Conservation (phyloP, 495 filamentous ascomycete species). For the Neurospora tetrasperma region DNA sequence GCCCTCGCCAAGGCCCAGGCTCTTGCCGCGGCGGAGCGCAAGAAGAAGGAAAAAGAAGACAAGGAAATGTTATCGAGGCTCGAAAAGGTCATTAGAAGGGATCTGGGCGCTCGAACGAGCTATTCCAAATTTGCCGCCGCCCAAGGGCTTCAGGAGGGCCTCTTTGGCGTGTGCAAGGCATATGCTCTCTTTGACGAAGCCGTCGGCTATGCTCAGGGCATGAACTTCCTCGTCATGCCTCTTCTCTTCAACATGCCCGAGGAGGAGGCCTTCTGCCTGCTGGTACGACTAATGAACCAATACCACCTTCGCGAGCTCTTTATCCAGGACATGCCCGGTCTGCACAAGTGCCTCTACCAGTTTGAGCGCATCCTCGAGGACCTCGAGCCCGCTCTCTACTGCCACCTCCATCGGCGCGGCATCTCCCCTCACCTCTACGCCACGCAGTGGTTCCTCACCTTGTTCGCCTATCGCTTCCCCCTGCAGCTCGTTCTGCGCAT, state of each 20-base stretch:
- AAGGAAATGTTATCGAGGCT: conserved; percentile 61
- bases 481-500: conserved; percentile 92
- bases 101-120: conserved; percentile 86
- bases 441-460: conserved; percentile 96
- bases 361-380: conserved; percentile 95
- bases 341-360: conserved; percentile 87
- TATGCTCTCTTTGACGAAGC: conserved; percentile 92
- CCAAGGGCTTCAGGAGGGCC: conserved; percentile 82
- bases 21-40: conserved; percentile 51
- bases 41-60: conserved; percentile 69
- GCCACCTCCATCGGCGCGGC: conserved; percentile 79
- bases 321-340: conserved; percentile 88
- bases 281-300: conserved; percentile 93
- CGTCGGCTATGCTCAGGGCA: conserved; percentile 95
- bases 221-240: conserved; percentile 99
- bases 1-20: conserved; percentile 55
- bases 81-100: conserved; percentile 82
- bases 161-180: conserved; percentile 94
- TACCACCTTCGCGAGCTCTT: conserved; percentile 91
- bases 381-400: conserved; percentile 85
- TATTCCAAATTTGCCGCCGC: conserved; percentile 88
- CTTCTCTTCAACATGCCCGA: conserved; percentile 97
- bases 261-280: conserved; percentile 88
- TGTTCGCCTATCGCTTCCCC: conserved; percentile 98
- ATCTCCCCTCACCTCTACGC: conserved; percentile 91